Evolutionary conservation across 2,329 filamentous ascomycete species (phyloP).

Genomic region (Didymellaceae sp.): DNA sequence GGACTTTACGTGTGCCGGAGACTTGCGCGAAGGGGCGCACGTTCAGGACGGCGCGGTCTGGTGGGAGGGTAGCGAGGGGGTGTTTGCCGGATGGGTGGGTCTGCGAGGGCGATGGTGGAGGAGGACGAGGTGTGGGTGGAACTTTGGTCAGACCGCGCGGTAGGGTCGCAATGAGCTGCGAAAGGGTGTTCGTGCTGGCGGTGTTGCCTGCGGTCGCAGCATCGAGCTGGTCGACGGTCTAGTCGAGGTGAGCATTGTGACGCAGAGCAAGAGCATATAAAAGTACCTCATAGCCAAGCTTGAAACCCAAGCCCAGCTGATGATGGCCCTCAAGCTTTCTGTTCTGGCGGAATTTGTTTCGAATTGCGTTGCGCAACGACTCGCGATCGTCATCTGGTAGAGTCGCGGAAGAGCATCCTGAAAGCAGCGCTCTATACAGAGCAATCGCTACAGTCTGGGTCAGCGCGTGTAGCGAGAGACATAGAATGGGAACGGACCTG

Average conservation of each 20-base stretch:
- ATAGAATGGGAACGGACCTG: constrained; percentile 48
- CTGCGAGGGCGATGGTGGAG: constrained; percentile 12
- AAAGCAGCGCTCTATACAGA: constrained; percentile 74
- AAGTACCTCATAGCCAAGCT: constrained; percentile 70
- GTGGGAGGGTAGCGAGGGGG: constrained; percentile 45
- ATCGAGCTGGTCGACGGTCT: constrained; percentile 54
- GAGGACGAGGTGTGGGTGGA: constrained; percentile 6
- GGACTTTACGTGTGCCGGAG: constrained; percentile 63
- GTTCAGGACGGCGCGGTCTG: constrained; percentile 53
- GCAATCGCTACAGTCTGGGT: constrained; percentile 62
- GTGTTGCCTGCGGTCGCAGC: constrained; percentile 44
- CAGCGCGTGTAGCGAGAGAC: neutral
- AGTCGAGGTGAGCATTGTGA: constrained; percentile 16
- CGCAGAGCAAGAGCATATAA: neutral
- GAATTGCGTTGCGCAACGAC: constrained; percentile 65
- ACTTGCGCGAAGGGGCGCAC: constrained; percentile 59
- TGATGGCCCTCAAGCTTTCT: constrained; percentile 63
- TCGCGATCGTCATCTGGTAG: constrained; percentile 59
- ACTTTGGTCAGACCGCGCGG: constrained; percentile 47
- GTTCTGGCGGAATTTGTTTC: constrained; percentile 68
- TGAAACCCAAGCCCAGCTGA: constrained; percentile 67
- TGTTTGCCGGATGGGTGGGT: constrained; percentile 24
- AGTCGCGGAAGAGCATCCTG: constrained; percentile 61
- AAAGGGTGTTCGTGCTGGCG: constrained; percentile 29
- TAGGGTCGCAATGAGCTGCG: constrained; percentile 46